These are phyloP conservation scores for Pseudocercospora pini-densiflorae DNA, from an alignment of 2,329 filamentous ascomycete species.

Conservation along the genomic window DNA sequence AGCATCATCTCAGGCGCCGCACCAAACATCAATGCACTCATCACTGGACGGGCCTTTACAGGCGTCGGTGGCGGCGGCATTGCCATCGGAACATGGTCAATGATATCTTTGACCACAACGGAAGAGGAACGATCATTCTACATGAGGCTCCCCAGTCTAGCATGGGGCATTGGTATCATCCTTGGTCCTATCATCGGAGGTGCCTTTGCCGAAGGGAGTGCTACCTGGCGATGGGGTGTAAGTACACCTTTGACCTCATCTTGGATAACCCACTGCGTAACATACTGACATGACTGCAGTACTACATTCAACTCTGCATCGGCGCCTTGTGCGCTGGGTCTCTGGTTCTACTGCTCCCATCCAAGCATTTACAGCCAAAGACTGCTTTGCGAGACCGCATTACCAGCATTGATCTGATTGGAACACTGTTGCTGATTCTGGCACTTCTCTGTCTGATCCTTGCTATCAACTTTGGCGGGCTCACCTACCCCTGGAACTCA, in stretches of 20 bases:
- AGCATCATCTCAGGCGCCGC: constrained; percentile 41
- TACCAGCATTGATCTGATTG: constrained; percentile 52
- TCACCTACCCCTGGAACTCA: constrained; percentile 53
- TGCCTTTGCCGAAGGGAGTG: constrained; percentile 14
- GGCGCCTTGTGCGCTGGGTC: constrained; percentile 48
- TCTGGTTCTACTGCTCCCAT: constrained; percentile 42
- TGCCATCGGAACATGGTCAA: constrained; percentile 13
- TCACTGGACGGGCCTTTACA: constrained; percentile 41
- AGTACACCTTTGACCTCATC: neutral
- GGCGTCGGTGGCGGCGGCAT: constrained; percentile 50
- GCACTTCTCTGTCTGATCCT: constrained; percentile 52
- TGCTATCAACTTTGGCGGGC: constrained; percentile 58
- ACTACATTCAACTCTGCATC: constrained; percentile 49
- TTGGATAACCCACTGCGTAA: neutral
- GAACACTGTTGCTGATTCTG: constrained; percentile 50
- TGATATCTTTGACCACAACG: constrained; percentile 15
- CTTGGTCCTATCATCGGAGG: constrained; percentile 21
- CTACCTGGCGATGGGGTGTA: constrained; percentile 20
- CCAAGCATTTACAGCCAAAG: constrained; percentile 24
- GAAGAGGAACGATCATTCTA: constrained; percentile 16
- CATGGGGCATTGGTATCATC: constrained; percentile 17
- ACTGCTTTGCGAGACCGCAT: neutral
- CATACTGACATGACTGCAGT: constrained; percentile 26
- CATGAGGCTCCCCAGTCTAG: constrained; percentile 4
- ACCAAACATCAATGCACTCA: constrained; percentile 37